Base-by-base conservation (phyloP, 768 basidiomycete genomes). In the Lyophyllum decastes region DNA sequence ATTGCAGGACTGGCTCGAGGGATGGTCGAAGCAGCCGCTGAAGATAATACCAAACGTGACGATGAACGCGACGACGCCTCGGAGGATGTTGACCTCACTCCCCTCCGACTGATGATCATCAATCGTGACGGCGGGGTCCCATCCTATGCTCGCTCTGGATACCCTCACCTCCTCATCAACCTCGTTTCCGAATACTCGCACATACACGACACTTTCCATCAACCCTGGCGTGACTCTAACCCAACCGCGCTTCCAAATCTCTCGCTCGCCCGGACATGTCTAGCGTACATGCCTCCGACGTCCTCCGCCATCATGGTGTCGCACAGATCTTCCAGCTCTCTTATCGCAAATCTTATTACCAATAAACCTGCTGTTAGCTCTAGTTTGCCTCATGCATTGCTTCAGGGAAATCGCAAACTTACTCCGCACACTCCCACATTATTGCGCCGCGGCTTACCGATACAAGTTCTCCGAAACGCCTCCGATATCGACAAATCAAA, bases 301-400 rank as follows among this genome's bases (percentile, higher is more conserved):
- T 94, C 96, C 1, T 97, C 95, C 16, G 97, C 95, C 12, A 81
- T 98, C 62, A 91, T 99, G 87, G 97, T 98, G 49, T 96, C 94
- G 14, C 97, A 99, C 75, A 92, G 95, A 49, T 96, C 95, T 1
- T 92, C 95, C 0, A 93, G 92, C 59, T 93, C 93, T 2, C 84
- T 99, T 60, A 98, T 99, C 65, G 96, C 86, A 46, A 98, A 98
- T 73, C 82, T 99, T 25, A 95, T 99, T 68, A 99, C 96, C 30
- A 99, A 99, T 72, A 96, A 95, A 68, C 97, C 97, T 2, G 94
- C 94, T 8, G 87, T 96, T 58, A 95, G 93, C 65, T 96, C 95
- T 2, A 95, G 94, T 64, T 82, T 99, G 33, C 95, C 97, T 45
- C 94, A 97, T 65, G 93, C 96, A 6, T 80, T 98, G 17, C 82